phyloP scores from a whole-genome alignment of 2,329 filamentous ascomycete genomes.

The Rhynchosporium agropyri region DNA sequence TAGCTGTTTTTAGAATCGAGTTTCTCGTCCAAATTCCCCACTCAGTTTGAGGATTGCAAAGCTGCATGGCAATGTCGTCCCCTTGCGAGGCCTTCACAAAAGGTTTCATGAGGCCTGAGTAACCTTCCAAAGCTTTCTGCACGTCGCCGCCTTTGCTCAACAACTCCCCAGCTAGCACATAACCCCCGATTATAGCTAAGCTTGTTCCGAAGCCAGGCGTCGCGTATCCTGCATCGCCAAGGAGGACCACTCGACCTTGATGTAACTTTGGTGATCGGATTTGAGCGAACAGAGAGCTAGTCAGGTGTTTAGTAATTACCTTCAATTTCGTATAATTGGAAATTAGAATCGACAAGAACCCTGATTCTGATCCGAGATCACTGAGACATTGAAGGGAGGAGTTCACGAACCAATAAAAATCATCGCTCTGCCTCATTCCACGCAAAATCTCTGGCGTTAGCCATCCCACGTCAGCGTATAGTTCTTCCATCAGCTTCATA shows the following conservation, averaged over 20 bases:
- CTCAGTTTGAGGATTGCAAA: constrained; percentile 20
- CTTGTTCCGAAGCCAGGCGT: constrained; percentile 49
- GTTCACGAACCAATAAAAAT: constrained; percentile 23
- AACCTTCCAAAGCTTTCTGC: constrained; percentile 41
- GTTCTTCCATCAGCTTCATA: constrained; percentile 22
- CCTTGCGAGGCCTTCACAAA: constrained; percentile 19
- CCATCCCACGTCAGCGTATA: constrained; percentile 25
- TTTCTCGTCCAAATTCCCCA: constrained; percentile 24
- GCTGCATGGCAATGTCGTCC: constrained; percentile 19
- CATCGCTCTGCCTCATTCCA: constrained; percentile 23
- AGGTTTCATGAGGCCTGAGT: constrained; percentile 48
- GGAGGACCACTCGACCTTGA: constrained; percentile 19
- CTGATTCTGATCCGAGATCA: no score
- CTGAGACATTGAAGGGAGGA: no score
- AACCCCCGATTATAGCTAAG: constrained; percentile 47
- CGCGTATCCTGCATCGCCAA: constrained; percentile 45
- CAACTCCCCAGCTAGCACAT: constrained; percentile 51
- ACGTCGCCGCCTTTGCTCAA: constrained; percentile 40
- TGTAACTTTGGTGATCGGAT: constrained; percentile 22
- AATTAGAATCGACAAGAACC: no score
- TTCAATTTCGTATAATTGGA: no score
- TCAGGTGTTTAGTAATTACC: no score
- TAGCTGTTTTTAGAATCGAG: constrained; percentile 25
- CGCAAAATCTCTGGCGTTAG: constrained; percentile 17
- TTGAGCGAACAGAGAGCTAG: constrained; percentile 18